Base-by-base conservation (phyloP, 2,329 filamentous ascomycete species). In the Hypoxylon sp. region DNA sequence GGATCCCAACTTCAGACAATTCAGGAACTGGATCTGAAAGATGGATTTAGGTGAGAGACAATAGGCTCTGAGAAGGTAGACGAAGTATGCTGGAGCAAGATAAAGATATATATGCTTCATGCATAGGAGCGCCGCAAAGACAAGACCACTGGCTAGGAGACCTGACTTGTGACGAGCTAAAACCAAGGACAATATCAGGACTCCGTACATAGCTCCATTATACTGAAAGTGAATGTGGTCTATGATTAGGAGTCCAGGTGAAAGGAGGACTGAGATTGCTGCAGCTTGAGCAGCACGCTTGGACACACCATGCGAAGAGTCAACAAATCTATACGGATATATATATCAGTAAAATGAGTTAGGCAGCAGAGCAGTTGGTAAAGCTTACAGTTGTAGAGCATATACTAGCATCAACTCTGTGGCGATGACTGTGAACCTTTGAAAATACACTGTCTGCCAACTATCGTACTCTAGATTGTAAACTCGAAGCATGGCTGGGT, bases 101-200 rank as follows among this genome's bases (percentile, higher is more conserved):
- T 99, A 99, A 39, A 98, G 90, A 80, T 98, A 97, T 73, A 99
- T 98, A 80, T 99, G 96, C 84, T 99, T 99, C 82, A 98, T 89
- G 83, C 95, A 98, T 59, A 99, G 82, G 52, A 99, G 84, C 0
- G 87, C 86, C 2, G 95, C 94, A 79, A 98, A 99, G 5, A 94
- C 81, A 1, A 97, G 83, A 0, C 94, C 96, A 74, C 94, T 96
- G 50, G 85, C 84, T 11, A 98, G 86, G 35, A 96, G 84, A 0
- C 92, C 92, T 2, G 91, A 91, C 76, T 88, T 89, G 74, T 91
- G 89, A 55, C 93, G 90, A 5, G 94, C 94, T 66, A 97, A 83
- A 1, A 97, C 92, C 52, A 99, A 86, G 2, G 96, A 98, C 59
- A 95, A 85, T 39, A 98, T 88, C 55, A 99, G 84, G 47, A 98